These are phyloP conservation scores for Mycena sp. DNA, from an alignment of 1,284 basidiomycete genomes.

Conservation along the genomic window DNA sequence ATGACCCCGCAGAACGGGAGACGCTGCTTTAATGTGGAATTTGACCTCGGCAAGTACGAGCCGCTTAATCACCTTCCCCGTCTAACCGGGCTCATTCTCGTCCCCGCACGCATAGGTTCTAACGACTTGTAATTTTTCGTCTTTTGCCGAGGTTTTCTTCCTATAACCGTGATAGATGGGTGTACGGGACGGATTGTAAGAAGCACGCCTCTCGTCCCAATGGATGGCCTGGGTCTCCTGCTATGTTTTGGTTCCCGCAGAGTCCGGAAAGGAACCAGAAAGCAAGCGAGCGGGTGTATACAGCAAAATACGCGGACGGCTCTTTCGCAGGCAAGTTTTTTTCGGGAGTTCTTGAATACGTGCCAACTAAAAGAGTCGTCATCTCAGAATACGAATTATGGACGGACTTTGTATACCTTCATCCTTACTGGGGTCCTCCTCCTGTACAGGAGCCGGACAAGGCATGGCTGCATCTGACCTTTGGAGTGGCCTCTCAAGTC, in stretches of 20 bases:
- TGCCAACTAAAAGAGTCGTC: not conserved
- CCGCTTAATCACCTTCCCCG: too few species aligned
- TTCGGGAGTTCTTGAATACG: not conserved
- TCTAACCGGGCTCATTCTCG: too few species aligned
- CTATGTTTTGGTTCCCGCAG: not conserved
- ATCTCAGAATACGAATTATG: not conserved
- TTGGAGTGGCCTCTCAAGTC: not conserved
- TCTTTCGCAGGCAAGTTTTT: not conserved
- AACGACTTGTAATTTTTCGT: not conserved
- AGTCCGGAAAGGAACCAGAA: not conserved
- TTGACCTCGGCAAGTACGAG: not conserved
- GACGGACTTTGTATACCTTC: not conserved
- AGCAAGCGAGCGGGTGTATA: not conserved
- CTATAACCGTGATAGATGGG: not conserved
- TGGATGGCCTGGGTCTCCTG: not conserved
- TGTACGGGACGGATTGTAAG: not conserved
- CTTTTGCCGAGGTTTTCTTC: not conserved
- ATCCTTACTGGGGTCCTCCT: not conserved
- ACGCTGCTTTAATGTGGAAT: not conserved
- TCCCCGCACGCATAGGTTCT: too few species aligned
- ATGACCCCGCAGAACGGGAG: not conserved
- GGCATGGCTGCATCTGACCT: conserved; percentile 4
- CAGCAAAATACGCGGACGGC: not conserved
- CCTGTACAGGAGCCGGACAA: not conserved
- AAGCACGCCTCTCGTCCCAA: not conserved